A percentile compares a stretch with the other conserved stretches of the same genome.
Evolutionary conservation across 2,329 filamentous ascomycete species (phyloP).

Genomic region (Ambrosiella xylebori): DNA sequence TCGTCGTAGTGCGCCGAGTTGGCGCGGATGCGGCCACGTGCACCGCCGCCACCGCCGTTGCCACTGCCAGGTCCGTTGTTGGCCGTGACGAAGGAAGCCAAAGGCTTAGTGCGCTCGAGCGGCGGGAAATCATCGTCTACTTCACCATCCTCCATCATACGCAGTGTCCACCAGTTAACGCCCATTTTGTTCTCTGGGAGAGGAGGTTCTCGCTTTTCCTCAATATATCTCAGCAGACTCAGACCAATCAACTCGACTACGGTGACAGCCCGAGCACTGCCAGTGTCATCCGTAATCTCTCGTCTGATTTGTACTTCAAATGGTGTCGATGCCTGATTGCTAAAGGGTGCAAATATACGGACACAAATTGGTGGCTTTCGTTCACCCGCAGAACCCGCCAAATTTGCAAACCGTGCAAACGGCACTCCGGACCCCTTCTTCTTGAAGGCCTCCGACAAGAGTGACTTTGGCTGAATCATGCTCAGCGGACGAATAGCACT

Average conservation of each 20-base stretch:
- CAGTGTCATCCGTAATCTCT: slow-evolving; percentile 50
- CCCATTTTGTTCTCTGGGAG: slow-evolving; percentile 50
- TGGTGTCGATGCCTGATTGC: slow-evolving; percentile 43
- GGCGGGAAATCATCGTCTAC: slow-evolving; percentile 75
- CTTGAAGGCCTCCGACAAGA: slow-evolving; percentile 55
- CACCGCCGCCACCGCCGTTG: slow-evolving; percentile 29
- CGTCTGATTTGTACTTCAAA: slow-evolving; percentile 57
- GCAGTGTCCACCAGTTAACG: slow-evolving; percentile 66
- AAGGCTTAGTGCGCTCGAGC: slow-evolving; percentile 52
- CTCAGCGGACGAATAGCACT: slow-evolving; percentile 47
- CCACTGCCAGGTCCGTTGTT: slow-evolving; percentile 43
- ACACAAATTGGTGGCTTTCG: slow-evolving; percentile 54
- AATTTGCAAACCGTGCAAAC: slow-evolving; percentile 58
- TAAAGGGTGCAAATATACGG: slow-evolving; percentile 61
- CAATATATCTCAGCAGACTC: slow-evolving; percentile 58
- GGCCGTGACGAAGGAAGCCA: slow-evolving; percentile 66
- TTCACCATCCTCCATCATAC: slow-evolving; percentile 73
- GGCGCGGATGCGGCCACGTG: slow-evolving; percentile 27
- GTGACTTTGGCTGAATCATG: slow-evolving; percentile 50
- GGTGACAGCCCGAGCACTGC: slow-evolving; percentile 42
- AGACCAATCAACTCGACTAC: slow-evolving; percentile 72
- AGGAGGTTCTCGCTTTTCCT: slow-evolving; percentile 55
- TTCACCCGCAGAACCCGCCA: slow-evolving; percentile 57
- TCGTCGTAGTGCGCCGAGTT: slow-evolving; percentile 68
- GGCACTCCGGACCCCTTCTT: slow-evolving; percentile 55